Conservation (phyloP, 2,329 filamentous ascomycete genomes). For the Nemania bipapillata region DNA sequence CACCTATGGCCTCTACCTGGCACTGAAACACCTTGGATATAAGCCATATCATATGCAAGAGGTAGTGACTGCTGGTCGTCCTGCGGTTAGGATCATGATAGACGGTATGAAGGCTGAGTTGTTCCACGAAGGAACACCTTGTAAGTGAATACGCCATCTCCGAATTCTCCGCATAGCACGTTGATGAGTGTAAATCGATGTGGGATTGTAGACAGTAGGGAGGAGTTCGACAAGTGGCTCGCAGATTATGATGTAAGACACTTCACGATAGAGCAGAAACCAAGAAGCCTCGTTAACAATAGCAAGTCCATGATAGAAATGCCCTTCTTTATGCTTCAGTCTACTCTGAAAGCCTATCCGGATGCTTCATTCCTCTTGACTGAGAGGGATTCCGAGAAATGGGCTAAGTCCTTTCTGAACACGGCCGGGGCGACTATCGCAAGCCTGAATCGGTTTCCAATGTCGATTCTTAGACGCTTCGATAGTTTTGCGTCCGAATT, state of each 20-base stretch:
- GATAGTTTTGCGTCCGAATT: constrained; percentile 38
- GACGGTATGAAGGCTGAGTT: constrained; percentile 51
- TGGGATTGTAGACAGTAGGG: constrained; percentile 45
- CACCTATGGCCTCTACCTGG: constrained; percentile 52
- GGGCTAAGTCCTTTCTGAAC: constrained; percentile 50
- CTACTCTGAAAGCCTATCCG: constrained; percentile 49
- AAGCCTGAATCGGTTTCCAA: constrained; percentile 39
- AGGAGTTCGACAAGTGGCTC: constrained; percentile 57
- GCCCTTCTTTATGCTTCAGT: constrained; percentile 50
- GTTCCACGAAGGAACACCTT: constrained; percentile 42
- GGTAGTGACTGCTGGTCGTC: constrained; percentile 40
- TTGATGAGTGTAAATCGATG: not conserved
- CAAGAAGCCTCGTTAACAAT: not conserved
- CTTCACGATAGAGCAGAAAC: not conserved
- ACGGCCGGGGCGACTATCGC: constrained; percentile 41
- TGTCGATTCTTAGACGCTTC: constrained; percentile 46
- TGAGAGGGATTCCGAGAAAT: constrained; percentile 52
- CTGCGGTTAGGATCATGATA: constrained; percentile 45
- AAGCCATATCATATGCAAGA: constrained; percentile 54
- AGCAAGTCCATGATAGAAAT: constrained; percentile 48
- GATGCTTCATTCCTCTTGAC: constrained; percentile 54
- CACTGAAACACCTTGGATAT: constrained; percentile 52
- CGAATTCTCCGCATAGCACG: not conserved
- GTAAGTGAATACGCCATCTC: constrained; percentile 36
- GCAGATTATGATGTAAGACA: constrained; percentile 53